These are phyloP conservation scores for Pseudogymnoascus sp. DNA, from an alignment of 2,329 filamentous ascomycete species.

Conservation along the genomic window DNA sequence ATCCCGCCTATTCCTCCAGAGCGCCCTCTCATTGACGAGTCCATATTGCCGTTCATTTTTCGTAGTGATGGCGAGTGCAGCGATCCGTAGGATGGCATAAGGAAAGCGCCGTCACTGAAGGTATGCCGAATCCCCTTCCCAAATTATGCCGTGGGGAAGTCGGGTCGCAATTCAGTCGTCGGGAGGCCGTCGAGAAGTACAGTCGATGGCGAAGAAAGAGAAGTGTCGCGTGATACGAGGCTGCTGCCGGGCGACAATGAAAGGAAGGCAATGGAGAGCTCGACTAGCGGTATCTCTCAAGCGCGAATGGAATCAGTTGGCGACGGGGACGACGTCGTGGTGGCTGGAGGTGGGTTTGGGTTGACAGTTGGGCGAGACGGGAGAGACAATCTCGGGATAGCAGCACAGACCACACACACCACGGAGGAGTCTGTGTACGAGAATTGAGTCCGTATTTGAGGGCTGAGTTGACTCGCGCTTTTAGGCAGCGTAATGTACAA, in stretches of 20 bases:
- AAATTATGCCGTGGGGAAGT: background rate
- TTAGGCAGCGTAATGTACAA: background rate
- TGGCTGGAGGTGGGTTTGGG: conserved; percentile 2
- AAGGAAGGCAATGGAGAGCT: background rate
- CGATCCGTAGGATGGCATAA: conserved; percentile 68
- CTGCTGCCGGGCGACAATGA: background rate
- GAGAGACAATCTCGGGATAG: conserved; percentile 6
- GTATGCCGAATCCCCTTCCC: conserved; percentile 3
- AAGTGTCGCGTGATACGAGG: background rate
- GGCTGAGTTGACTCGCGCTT: background rate
- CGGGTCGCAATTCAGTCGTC: background rate
- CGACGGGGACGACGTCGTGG: background rate
- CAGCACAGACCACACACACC: conserved; percentile 6
- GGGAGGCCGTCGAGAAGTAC: background rate
- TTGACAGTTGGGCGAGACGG: conserved; percentile 2
- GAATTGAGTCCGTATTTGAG: conserved; percentile 1
- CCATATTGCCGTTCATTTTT: conserved; percentile 70
- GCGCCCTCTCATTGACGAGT: conserved; percentile 38
- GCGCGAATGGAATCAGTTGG: background rate
- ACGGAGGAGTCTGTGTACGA: conserved; percentile 1
- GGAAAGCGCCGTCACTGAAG: conserved; percentile 12
- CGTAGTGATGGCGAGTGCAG: conserved; percentile 63
- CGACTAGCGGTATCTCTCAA: conserved; percentile 3
- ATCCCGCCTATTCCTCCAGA: conserved; percentile 48
- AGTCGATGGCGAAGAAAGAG: background rate